phyloP scores from a whole-genome alignment of 176 grass and related monocot genomes.

The Pharus latifolius region DNA sequence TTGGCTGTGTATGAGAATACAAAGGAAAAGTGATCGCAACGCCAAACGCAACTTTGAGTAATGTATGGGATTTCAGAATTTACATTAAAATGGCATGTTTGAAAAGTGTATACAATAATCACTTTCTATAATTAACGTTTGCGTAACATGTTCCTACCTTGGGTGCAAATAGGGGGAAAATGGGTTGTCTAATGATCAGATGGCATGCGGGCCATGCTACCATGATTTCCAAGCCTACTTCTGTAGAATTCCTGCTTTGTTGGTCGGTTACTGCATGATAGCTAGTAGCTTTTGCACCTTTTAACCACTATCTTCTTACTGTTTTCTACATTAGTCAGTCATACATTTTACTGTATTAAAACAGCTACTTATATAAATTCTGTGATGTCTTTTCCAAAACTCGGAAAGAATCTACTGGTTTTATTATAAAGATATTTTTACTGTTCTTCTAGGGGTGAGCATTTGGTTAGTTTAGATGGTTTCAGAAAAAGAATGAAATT shows the following conservation, averaged over 20 bases:
- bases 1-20: neutral
- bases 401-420: neutral
- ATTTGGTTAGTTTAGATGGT: too few relatives aligned
- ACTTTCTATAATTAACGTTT: neutral
- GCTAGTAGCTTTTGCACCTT: too few relatives aligned
- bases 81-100: neutral
- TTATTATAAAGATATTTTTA: neutral
- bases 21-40: neutral
- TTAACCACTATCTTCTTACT: too few relatives aligned
- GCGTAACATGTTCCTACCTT: neutral
- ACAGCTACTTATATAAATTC: neutral
- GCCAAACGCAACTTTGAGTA: neutral
- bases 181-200: too few relatives aligned
- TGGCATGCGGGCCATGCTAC: too few relatives aligned
- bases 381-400: neutral
- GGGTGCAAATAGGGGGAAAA: too few relatives aligned
- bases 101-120: neutral
- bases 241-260: too few relatives aligned
- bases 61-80: neutral
- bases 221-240: too few relatives aligned
- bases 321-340: neutral
- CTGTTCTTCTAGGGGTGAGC: too few relatives aligned
- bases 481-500: too few relatives aligned
- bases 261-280: too few relatives aligned
- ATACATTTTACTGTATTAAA: neutral